A percentile compares a stretch with the other conserved stretches of the same genome.
These are phyloP conservation scores for Saprolegnia parasitica DNA, from an alignment of 352 stramenopile genomes.

Conservation along the genomic window DNA sequence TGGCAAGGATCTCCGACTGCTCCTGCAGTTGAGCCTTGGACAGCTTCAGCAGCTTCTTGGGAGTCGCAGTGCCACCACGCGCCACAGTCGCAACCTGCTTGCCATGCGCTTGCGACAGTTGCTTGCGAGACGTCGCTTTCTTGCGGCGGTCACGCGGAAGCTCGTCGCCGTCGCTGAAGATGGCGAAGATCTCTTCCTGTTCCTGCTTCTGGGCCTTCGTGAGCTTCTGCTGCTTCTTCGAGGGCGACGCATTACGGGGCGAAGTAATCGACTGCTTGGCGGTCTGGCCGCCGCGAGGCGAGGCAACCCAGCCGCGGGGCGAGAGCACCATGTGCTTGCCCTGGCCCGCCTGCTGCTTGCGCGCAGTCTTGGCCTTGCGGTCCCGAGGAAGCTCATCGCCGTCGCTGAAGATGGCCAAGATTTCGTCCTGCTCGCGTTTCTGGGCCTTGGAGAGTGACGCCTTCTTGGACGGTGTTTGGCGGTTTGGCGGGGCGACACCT, in stretches of 20 bases:
- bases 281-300: background rate
- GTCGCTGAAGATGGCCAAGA: slow-evolving; percentile 13
- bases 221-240: background rate
- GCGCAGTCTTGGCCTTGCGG: background rate
- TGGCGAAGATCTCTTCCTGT: slow-evolving; percentile 2
- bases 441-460: background rate
- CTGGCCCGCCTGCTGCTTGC: background rate
- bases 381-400: slow-evolving; percentile 12
- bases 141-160: background rate
- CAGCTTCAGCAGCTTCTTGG: background rate
- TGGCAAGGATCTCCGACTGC: background rate
- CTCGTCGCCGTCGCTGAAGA: slow-evolving; percentile 9
- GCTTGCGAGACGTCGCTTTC: background rate
- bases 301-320: background rate
- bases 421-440: background rate
- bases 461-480: background rate
- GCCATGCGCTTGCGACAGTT: background rate
- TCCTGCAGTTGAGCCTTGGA: background rate
- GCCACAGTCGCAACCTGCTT: background rate
- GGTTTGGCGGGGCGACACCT: background rate
- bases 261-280: background rate
- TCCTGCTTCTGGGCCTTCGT: slow-evolving; percentile 11
- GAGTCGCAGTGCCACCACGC: background rate
- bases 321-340: background rate
- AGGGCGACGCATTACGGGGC: background rate